Evolutionary conservation across 1,139 yeast genomes (phyloP).

Genomic region (Petasospora fabianii): DNA sequence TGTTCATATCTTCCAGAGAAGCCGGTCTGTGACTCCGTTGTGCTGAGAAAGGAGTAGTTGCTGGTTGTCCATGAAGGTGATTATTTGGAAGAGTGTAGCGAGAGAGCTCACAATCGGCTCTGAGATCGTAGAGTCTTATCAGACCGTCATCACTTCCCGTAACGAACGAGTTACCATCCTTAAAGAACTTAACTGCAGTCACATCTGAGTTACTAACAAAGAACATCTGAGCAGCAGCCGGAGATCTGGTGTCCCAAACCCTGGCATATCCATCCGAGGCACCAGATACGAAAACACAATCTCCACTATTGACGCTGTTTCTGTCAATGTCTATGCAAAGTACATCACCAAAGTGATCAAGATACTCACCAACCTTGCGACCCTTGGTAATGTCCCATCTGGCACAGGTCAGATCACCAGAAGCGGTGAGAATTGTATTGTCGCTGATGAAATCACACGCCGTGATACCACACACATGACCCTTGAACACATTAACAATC

Average conservation of each 20-base stretch:
- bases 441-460: conserved; percentile 64
- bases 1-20: conserved; percentile 23
- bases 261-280: conserved; percentile 71
- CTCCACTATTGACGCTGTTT: conserved; percentile 14
- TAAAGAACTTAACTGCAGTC: conserved; percentile 61
- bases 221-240: conserved; percentile 52
- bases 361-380: conserved; percentile 49
- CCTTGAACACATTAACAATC: conserved; percentile 57
- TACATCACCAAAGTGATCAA: conserved; percentile 82
- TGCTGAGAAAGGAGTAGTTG: conserved; percentile 7
- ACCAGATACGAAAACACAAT: conserved; percentile 57
- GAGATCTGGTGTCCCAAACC: conserved; percentile 62
- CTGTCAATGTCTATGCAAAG: conserved; percentile 43
- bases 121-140: conserved; percentile 67
- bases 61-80: conserved; percentile 16
- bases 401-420: conserved; percentile 81
- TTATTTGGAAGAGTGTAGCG: conserved; percentile 44
- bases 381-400: conserved; percentile 78
- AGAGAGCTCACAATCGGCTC: conserved; percentile 72
- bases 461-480: conserved; percentile 81
- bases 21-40: conserved; percentile 6
- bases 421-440: conserved; percentile 58
- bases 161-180: conserved; percentile 64
- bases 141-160: conserved; percentile 80
- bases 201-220: conserved; percentile 64